Evolutionary conservation across 176 grass and related monocot species (phyloP), one percentile per base, ranked within the genome.

Genomic region (Triticum timopheevii): DNA sequence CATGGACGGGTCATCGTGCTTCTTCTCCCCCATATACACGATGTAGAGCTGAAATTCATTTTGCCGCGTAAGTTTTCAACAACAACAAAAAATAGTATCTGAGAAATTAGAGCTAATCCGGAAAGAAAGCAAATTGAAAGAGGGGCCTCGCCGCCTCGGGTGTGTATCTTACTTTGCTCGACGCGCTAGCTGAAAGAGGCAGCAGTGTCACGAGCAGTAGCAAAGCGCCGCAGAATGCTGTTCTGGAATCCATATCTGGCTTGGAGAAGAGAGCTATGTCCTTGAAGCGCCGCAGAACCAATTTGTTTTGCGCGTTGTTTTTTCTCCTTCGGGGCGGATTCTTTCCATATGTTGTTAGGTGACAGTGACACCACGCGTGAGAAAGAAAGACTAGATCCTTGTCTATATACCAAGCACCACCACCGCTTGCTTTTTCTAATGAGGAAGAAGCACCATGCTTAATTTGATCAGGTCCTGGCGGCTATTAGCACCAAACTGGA

Each of bases 21-120:
- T 72, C 67, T 81, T 86, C 36, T 86, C 52, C 19, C 85, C 85
- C 77, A 80, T 63, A 20, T 80, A 80, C 25, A 73, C 66, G 2
- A 73, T 73, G 56, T 81, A 81, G 8, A 87, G 78, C 85, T 81
- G 40, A 49, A 65, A 58, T 22, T 22, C 54, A 35, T 27, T 75
- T 73, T 35, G 20, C 27, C 54, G 6, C 5, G 6, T 16, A 63
- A 24, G 11, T 71, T 19, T 62, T 35, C 23, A 45, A 22, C 10
- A 70, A 23, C 13, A 50, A 49, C 4, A 50, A 6, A 50, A 42
- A 42, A 42, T 40, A 42, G 38, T 23, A 61, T 8, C 7, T 45
- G 9, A 73, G 28, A 17, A 63, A 13, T 6, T 6, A 20, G 52
- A 56, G 16, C 27, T 16, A 65, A 77, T 77, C 72, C 42, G 6